Percentiles rank a stretch among this genome's conserved stretches.
phyloP scores from a whole-genome alignment of 768 basidiomycete genomes.

The Leccinum sublutescens region DNA sequence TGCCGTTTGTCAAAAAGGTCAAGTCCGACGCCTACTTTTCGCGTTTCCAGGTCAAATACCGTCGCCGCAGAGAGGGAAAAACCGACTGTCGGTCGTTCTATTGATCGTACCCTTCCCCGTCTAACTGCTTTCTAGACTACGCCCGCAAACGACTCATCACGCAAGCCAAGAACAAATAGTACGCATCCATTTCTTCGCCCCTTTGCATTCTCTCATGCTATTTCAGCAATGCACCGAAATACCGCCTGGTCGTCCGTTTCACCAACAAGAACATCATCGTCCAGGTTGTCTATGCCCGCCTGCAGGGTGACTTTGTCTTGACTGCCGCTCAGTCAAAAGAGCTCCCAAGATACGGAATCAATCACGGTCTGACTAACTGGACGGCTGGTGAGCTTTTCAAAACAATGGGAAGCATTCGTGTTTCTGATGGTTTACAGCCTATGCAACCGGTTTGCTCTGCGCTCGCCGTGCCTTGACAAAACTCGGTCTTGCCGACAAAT shows the following conservation, averaged over 20 bases:
- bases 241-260: constrained; percentile 98
- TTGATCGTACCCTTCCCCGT: not conserved
- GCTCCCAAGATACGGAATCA: constrained; percentile 94
- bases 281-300: constrained; percentile 94
- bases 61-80: constrained; percentile 96
- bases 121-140: constrained; percentile 63
- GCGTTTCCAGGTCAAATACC: constrained; percentile 98
- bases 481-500: constrained; percentile 96
- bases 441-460: constrained; percentile 93
- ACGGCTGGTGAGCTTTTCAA: constrained; percentile 66
- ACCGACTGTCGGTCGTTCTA: constrained; percentile 78
- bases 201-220: constrained; percentile 7
- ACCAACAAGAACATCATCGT: constrained; percentile 96
- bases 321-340: constrained; percentile 86
- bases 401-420: not conserved
- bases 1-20: constrained; percentile 98
- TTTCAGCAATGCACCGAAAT: constrained; percentile 88
- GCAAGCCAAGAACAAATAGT: constrained; percentile 99
- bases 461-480: constrained; percentile 95
- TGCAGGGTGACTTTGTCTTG: constrained; percentile 95
- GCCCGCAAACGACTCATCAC: constrained; percentile 95
- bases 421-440: constrained; percentile 50
- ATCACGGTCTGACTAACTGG: constrained; percentile 99
- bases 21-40: constrained; percentile 98
- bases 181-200: constrained; percentile 25